These are phyloP conservation scores for Trichoderma endophyticum DNA, from an alignment of 2,329 filamentous ascomycete species.

Conservation along the genomic window DNA sequence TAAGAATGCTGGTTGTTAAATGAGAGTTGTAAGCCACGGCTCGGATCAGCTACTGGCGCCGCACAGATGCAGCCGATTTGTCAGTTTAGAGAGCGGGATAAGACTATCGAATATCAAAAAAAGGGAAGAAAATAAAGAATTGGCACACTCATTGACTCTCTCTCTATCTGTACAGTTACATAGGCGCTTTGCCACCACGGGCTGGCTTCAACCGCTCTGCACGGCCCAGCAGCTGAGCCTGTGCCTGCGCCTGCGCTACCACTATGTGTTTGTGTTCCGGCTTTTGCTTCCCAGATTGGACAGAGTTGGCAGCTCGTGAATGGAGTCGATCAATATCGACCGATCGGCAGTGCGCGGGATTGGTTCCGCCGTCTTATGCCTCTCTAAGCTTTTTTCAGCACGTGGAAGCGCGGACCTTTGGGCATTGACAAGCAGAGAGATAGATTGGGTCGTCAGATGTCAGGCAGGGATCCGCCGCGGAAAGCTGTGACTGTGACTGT, in stretches of 20 bases:
- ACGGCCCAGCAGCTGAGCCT: background rate
- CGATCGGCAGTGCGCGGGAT: constrained; percentile 12
- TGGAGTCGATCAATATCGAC: background rate
- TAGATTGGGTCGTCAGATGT: background rate
- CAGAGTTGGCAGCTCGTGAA: constrained; percentile 8
- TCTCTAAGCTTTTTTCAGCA: background rate
- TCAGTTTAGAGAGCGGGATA: background rate
- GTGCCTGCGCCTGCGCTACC: background rate
- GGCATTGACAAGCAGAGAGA: background rate
- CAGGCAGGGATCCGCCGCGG: constrained; percentile 4
- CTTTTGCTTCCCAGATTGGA: background rate
- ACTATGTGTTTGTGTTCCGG: background rate
- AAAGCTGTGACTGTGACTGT: background rate
- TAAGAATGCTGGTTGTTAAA: constrained; percentile 14
- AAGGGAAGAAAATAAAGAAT: background rate
- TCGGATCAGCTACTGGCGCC: constrained; percentile 5
- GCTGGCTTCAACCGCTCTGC: background rate
- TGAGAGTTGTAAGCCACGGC: constrained; percentile 5
- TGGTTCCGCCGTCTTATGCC: constrained; percentile 7
- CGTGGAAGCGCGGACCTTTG: constrained; percentile 2
- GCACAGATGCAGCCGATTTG: background rate
- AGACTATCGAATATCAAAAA: constrained; percentile 10
- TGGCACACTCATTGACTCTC: background rate
- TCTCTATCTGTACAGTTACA: background rate
- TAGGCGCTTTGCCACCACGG: background rate